phyloP scores from a whole-genome alignment of 192 early-diverging fungal species.

The Coemansia sp. region DNA sequence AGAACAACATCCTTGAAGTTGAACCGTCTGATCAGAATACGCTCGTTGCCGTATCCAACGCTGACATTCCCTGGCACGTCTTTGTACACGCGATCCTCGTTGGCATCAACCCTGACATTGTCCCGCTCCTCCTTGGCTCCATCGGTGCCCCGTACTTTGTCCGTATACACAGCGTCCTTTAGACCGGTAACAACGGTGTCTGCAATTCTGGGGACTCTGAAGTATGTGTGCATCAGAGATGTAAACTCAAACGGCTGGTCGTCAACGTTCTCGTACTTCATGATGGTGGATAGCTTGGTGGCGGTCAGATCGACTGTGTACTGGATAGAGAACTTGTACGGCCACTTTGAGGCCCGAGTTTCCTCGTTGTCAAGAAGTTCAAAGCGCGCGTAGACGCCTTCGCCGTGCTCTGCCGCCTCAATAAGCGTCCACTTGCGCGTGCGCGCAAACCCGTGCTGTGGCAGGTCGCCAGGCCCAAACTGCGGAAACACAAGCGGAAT shows the following conservation, averaged over 20 bases:
- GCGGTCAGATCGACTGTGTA: constrained; percentile 81
- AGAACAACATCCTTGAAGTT: constrained; percentile 66
- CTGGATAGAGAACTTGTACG: constrained; percentile 69
- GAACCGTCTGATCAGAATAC: constrained; percentile 29
- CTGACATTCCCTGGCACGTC: constrained; percentile 59
- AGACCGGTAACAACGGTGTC: constrained; percentile 67
- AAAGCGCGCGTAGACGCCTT: constrained; percentile 42
- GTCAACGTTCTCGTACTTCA: constrained; percentile 78
- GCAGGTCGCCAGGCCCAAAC: constrained; percentile 55
- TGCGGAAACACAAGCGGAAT: constrained; percentile 61
- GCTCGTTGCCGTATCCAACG: constrained; percentile 26
- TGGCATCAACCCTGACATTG: constrained; percentile 60
- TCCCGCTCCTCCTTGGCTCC: constrained; percentile 52
- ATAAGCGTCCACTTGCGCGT: constrained; percentile 41
- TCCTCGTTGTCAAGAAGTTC: constrained; percentile 40
- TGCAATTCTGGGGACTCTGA: constrained; percentile 66
- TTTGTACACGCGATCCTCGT: constrained; percentile 86
- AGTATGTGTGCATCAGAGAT: constrained; percentile 91
- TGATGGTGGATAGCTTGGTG: constrained; percentile 67
- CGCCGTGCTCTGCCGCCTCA: constrained; percentile 28
- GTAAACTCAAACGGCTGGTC: constrained; percentile 75
- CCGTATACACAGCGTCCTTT: constrained; percentile 60
- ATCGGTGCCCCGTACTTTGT: constrained; percentile 66
- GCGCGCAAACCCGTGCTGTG: constrained; percentile 60
- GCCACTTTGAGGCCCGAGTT: constrained; percentile 47